phyloP scores from a whole-genome alignment of 1,139 yeast species.

The Saccharomycopsis hybrid region DNA sequence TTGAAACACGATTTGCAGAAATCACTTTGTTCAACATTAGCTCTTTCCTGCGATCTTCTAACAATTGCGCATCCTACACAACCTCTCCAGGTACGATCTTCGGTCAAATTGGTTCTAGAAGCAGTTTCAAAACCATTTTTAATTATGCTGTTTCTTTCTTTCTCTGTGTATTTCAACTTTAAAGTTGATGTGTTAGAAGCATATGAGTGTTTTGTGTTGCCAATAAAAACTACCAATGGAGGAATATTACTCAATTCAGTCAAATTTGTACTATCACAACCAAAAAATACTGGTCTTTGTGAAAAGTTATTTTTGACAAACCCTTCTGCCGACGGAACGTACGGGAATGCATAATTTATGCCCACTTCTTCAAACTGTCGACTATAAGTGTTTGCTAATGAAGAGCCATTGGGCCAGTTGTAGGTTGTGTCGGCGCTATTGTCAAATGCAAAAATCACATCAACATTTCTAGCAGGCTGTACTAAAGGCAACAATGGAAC shows the following conservation, averaged over 20 bases:
- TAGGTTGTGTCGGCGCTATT: conserved; percentile 48
- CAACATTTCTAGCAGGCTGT: conserved; percentile 52
- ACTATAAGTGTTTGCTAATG: conserved; percentile 42
- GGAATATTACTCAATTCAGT: conserved; percentile 44
- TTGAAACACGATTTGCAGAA: conserved; percentile 71
- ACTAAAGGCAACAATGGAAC: conserved; percentile 61
- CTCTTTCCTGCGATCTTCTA: conserved; percentile 73
- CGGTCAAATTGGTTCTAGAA: conserved; percentile 64
- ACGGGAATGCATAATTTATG: conserved; percentile 35
- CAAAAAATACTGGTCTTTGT: conserved; percentile 57
- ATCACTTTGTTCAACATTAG: conserved; percentile 41
- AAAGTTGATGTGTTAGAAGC: conserved; percentile 69
- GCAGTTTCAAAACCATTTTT: conserved; percentile 77
- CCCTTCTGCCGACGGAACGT: conserved; percentile 35
- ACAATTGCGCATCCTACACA: conserved; percentile 88
- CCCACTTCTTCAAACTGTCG: conserved; percentile 41
- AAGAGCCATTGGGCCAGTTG: conserved; percentile 52
- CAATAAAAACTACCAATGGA: conserved; percentile 73
- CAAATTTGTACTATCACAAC: conserved; percentile 35
- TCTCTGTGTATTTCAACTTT: conserved; percentile 53
- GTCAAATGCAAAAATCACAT: conserved; percentile 50
- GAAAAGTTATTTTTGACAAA: conserved; percentile 53
- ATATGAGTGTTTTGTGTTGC: conserved; percentile 66
- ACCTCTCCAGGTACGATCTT: conserved; percentile 65
- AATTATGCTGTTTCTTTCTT: conserved; percentile 55